These are phyloP conservation scores for Blastocystis sp. DNA, from an alignment of 352 stramenopile species.

Conservation along the genomic window DNA sequence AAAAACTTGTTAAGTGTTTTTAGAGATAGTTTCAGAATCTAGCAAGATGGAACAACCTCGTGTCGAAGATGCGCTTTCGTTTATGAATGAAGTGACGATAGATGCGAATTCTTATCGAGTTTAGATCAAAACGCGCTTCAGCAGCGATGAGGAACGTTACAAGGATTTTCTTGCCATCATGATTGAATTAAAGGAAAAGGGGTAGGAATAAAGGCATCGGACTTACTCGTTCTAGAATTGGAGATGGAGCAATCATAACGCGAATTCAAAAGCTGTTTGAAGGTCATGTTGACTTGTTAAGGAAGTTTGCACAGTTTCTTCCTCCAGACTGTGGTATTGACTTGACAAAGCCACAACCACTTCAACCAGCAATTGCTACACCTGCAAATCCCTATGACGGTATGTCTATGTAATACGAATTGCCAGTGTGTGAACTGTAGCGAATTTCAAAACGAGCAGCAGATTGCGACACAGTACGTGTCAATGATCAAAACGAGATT, in stretches of 20 bases:
- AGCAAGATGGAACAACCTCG: conserved; percentile 5
- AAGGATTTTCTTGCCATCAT: conserved; percentile 31
- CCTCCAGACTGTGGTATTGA: conserved; percentile 18
- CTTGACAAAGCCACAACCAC: not conserved
- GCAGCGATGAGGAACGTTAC: conserved; percentile 8
- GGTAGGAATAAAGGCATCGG: not conserved
- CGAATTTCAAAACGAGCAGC: not conserved
- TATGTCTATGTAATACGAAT: not conserved
- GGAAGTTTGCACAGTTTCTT: conserved; percentile 38
- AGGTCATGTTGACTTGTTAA: conserved; percentile 20
- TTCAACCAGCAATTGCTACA: not conserved
- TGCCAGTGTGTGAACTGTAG: not conserved
- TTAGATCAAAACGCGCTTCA: conserved; percentile 24
- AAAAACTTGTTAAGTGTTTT: not conserved
- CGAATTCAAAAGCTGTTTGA: conserved; percentile 41
- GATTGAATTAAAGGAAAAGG: conserved; percentile 18
- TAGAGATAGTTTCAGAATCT: not conserved
- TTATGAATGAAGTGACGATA: conserved; percentile 23
- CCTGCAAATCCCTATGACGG: not conserved
- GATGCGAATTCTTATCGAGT: not conserved
- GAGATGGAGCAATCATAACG: not conserved
- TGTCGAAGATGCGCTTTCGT: not conserved
- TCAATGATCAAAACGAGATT: conserved; percentile 97
- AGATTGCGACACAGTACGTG: conserved; percentile 14
- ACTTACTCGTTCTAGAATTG: not conserved